Base-by-base conservation (phyloP, 345 rosid species). In the Rhodamnia rubescens region DNA sequence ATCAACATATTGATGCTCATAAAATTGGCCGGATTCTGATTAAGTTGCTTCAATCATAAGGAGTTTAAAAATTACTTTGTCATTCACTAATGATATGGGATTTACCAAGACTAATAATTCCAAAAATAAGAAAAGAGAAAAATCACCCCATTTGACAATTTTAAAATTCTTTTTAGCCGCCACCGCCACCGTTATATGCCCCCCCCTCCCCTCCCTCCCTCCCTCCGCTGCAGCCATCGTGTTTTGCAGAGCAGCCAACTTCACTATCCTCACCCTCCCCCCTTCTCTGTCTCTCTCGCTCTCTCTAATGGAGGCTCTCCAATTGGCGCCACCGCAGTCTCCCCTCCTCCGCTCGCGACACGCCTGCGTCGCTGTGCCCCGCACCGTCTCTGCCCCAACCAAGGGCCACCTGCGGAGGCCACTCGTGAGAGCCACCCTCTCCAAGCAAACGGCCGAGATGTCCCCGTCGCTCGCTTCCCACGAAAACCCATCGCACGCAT, bases 341-440 rank as follows among this genome's bases (percentile, higher is more conserved):
- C 83, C 78, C 8, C 74, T 81, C 83, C 80, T 81, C 83, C 85
- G 74, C 85, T 61, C 11, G 42, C 22, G 42, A 18, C 6, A 42
- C 11, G 42, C 74, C 42, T 29, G 74, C 11, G 11, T 61, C 74
- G 22, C 74, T 5, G 11, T 29, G 42, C 42, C 75, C 26, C 5
- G 20, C 57, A 56, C 58, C 12, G 53, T 50, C 10, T 82, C 80
- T 16, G 11, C 81, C 74, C n/a, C 83, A 16, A 1, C 82, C 49
- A 75, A 9, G 13, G 3, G 26, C 20, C 82, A 26, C 32, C 56
- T 7, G 22, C 7, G 36, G 64, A 89, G 87, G 57, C 86, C 83
- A 22, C 26, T 87, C 54, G 53, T 89, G 54, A 88, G 74, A 44
- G 85, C 89, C 83, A 50, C 87, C 49, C 86, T 87, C 74, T 87